Base-by-base conservation (phyloP, 768 basidiomycete genomes). In the Artomyces pyxidatus region DNA sequence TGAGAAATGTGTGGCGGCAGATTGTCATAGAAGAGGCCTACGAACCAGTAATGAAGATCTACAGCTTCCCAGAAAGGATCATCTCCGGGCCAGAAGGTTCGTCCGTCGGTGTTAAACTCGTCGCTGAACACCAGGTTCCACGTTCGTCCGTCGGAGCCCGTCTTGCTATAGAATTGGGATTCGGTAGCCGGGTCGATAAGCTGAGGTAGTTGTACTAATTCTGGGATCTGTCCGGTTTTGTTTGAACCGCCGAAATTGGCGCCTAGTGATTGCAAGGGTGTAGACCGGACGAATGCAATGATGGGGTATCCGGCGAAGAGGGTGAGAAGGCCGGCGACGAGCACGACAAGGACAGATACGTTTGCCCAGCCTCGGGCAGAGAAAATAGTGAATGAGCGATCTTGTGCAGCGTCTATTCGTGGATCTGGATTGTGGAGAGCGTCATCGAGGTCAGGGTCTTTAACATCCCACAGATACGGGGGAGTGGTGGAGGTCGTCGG, bases 221-320 rank as follows among this genome's bases (percentile, higher is more conserved):
- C 64, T 1, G 94, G 91, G 27, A 97, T 82, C 66, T 97, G 94
- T 2, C 95, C 95, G 0, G 85, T 74, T 14, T 68, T 77, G 59
- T 98, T 98, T 57, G 89, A 83, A 3, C 87, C 87, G 17, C 93
- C 94, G n/a, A 94, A 71, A 63, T 94, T 94, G 93, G 9, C 86
- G 86, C 28, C 67, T 48, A 14, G 68, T 62, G 46, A 52, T 21
- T 16, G 44, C 41, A 47, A 57, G 29, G 11, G 61, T 50, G 16
- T 61, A 49, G 9, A 61, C 63, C 29, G 67, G 52, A 66, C 79
- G 54, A 76, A 77, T 44, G 74, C 69, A 50, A 91, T 78, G 61
- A 96, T 81, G 11, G 95, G 95, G 59, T 88, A 96, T 27, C 86
- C 92, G 17, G 83, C 85, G 58, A 96, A 97, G 14, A 97, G 75